These are phyloP conservation scores for Elaeis oleifera DNA, from an alignment of 202 grass and related monocot genomes.

Conservation along the genomic window DNA sequence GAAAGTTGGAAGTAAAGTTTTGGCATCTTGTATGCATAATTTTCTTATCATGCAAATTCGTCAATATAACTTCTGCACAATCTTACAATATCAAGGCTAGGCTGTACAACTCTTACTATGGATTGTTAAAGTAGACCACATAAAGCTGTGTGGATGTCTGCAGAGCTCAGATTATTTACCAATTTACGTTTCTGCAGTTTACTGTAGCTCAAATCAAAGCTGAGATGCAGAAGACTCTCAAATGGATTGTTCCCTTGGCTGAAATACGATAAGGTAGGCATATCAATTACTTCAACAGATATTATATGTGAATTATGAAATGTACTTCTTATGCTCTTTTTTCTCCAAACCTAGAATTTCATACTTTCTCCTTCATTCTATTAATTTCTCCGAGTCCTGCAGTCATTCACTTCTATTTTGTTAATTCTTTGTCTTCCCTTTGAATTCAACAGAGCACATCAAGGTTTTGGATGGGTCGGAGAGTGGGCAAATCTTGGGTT, in stretches of 20 bases:
- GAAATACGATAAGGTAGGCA: constrained; percentile 76
- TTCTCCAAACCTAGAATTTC: constrained; percentile 5
- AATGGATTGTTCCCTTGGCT: constrained; percentile 70
- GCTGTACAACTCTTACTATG: no score
- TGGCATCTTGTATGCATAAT: no score
- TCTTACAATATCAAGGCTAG: no score
- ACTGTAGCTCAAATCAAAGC: constrained; percentile 73
- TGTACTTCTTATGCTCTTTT: constrained; percentile 5
- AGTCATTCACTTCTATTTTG: neutral
- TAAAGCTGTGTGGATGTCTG: no score
- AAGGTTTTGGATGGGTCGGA: constrained; percentile 97
- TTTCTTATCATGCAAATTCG: no score
- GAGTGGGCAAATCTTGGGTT: constrained; percentile 93
- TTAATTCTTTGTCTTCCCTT: constrained; percentile 2
- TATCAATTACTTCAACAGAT: neutral
- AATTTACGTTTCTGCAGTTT: constrained; percentile 35
- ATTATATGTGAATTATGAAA: no score
- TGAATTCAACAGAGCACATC: constrained; percentile 64
- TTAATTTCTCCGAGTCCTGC: neutral
- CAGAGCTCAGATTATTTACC: no score
- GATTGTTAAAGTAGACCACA: no score
- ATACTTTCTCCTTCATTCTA: neutral
- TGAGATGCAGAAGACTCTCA: constrained; percentile 87
- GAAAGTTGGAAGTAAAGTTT: no score
- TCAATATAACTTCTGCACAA: no score